Conservation (phyloP, 352 stramenopile genomes). For the Globisporangium viniferum region DNA sequence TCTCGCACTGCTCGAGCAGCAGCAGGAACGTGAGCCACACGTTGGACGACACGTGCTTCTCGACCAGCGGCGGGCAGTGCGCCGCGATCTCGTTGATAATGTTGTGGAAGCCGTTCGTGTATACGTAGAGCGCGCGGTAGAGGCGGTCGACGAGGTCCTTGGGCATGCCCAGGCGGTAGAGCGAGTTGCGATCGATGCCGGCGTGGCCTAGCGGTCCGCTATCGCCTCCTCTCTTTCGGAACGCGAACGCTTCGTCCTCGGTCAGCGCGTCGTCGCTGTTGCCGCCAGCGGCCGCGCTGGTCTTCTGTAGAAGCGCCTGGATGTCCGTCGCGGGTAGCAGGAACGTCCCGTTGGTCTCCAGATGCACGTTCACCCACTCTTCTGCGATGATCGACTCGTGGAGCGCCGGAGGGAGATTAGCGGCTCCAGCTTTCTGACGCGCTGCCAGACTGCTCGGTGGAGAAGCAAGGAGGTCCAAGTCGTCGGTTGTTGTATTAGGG, state of each 20-base stretch:
- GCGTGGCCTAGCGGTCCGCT: slow-evolving; percentile 46
- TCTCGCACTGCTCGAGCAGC: slow-evolving; percentile 74
- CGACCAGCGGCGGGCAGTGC: slow-evolving; percentile 55
- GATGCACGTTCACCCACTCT: slow-evolving; percentile 76
- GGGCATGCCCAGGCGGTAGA: slow-evolving; percentile 74
- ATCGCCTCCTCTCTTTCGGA: slow-evolving; percentile 33
- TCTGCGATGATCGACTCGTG: slow-evolving; percentile 72
- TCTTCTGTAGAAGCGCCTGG: slow-evolving; percentile 29
- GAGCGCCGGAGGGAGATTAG: slow-evolving; percentile 29
- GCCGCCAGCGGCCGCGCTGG: slow-evolving; percentile 17
- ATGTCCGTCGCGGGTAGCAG: slow-evolving; percentile 54
- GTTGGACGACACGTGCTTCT: slow-evolving; percentile 79
- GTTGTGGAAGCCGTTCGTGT: slow-evolving; percentile 83
- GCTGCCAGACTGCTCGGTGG: slow-evolving; percentile 12
- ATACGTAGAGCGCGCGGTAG: slow-evolving; percentile 81
- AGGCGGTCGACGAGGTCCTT: slow-evolving; percentile 75
- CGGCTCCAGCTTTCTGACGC: slow-evolving; percentile 11
- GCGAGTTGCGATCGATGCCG: slow-evolving; percentile 65
- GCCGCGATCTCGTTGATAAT: slow-evolving; percentile 79
- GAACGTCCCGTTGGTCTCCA: slow-evolving; percentile 52
- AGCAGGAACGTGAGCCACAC: slow-evolving; percentile 77
- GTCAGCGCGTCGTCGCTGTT: slow-evolving; percentile 32
- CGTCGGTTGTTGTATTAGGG: background rate
- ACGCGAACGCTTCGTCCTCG: slow-evolving; percentile 42
- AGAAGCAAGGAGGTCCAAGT: background rate